Evolutionary conservation across 2,329 filamentous ascomycete species (phyloP), one percentile per base, ranked within the genome.

Genomic region (Graphilbum ipis-grandicollis): DNA sequence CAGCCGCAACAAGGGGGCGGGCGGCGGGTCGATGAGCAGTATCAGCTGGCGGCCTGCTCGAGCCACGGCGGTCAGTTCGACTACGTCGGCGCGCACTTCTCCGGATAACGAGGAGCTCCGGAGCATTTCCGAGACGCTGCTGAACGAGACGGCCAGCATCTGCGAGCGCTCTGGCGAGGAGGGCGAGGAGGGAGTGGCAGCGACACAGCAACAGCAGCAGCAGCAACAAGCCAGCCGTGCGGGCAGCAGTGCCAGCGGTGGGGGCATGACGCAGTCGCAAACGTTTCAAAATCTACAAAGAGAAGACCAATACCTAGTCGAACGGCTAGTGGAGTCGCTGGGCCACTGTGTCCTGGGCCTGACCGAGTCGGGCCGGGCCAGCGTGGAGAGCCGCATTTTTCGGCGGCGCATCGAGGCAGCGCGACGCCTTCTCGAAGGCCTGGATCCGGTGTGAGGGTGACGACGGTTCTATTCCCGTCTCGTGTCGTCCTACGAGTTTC

Each of bases 361-460:
- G 43, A 61, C 67, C 40, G 63, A 79, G 55, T 55, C 62, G 36
- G 60, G 69, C 44, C 57, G 58, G 44, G 56, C 66, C 40, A 64
- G 65, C 46, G 56, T 70, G 42, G 70, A 81, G 46, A 68, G 66
- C 35, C 64, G 75, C 38, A 63, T 77, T 41, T 74, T 80, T 53
- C 65, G 83, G 41, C 63, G 79, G 43, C 66, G 79, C 45, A 65
- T 93, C 35, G 82, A 92, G 45, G 71, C 74, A 36, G 85, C 84
- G 5, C 72, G 75, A 41, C 66, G 71, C 36, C 68, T 82, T 4
- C 60, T 93, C 22, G 81, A 88, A 45, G 82, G 81, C 5, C 58
- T 75, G 41, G 66, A 75, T 21, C 26, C 41, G 1, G 38, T 43
- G 3, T 47, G 34, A 12, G 23, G 23, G 23, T 25, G 8, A 12